Evolutionary conservation across 1,284 basidiomycete genomes (phyloP).

Genomic region (Ustilago loliicola): DNA sequence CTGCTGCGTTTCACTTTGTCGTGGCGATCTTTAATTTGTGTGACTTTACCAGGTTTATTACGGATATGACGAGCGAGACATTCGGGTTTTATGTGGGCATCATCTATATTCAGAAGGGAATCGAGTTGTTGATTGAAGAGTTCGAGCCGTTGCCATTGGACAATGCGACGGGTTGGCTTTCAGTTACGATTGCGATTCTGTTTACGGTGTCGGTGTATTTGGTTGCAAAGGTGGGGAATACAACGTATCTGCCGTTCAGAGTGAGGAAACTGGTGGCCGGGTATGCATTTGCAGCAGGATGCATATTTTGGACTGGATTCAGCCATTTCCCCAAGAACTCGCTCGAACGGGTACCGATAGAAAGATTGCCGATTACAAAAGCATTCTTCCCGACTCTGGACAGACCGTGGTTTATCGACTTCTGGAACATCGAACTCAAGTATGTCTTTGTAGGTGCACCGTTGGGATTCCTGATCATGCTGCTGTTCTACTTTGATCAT

Average conservation of each 20-base stretch:
- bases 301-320: constrained; percentile 72
- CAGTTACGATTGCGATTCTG: constrained; percentile 72
- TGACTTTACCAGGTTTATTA: constrained; percentile 70
- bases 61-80: constrained; percentile 90
- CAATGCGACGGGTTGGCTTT: constrained; percentile 71
- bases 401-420: constrained; percentile 86
- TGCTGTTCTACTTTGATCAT: constrained; percentile 74
- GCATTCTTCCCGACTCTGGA: constrained; percentile 76
- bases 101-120: constrained; percentile 71
- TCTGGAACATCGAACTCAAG: constrained; percentile 89
- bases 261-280: constrained; percentile 69
- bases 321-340: constrained; percentile 69
- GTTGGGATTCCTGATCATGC: constrained; percentile 74
- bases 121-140: constrained; percentile 72
- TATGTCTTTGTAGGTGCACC: constrained; percentile 85
- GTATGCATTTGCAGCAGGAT: constrained; percentile 71
- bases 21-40: constrained; percentile 81
- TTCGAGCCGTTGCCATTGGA: constrained; percentile 65
- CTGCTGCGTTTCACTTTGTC: constrained; percentile 89
- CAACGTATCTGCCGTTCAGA: constrained; percentile 69
- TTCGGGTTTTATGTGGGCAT: constrained; percentile 79
- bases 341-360: constrained; percentile 58
- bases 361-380: constrained; percentile 68
- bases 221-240: constrained; percentile 57
- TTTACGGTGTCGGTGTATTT: constrained; percentile 72